Conservation (phyloP, 257 asterid genomes). For the Linaria vulgaris region DNA sequence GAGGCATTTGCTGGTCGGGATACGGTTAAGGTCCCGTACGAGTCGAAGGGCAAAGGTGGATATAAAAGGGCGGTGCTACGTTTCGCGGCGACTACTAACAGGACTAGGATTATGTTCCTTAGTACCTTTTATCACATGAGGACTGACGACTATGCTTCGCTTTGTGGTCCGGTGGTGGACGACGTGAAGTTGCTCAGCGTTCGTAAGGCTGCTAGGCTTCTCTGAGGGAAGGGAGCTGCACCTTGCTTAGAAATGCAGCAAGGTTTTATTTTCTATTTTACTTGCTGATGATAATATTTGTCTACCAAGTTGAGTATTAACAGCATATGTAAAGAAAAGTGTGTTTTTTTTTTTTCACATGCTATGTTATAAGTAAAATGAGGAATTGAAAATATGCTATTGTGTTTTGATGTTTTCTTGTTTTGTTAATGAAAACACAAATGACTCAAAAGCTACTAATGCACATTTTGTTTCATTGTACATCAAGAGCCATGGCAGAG, state of each 20-base stretch:
- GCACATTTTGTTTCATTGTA: too few relatives aligned
- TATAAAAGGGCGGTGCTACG: constrained; percentile 69
- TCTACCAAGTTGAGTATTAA: not conserved
- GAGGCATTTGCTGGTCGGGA: constrained; percentile 88
- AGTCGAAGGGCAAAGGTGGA: constrained; percentile 91
- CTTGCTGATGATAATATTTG: not conserved
- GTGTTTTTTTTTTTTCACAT: constrained; percentile 10
- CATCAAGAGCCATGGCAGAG: too few relatives aligned
- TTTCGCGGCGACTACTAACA: constrained; percentile 53
- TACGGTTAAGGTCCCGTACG: constrained; percentile 72
- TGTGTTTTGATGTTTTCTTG: not conserved
- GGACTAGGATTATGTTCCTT: constrained; percentile 78
- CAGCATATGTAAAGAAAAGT: constrained; percentile 15
- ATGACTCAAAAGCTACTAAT: too few relatives aligned
- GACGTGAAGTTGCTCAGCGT: constrained; percentile 73
- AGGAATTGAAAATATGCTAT: too few relatives aligned
- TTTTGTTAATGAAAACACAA: too few relatives aligned
- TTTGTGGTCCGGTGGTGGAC: constrained; percentile 92
- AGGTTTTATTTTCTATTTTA: constrained; percentile 9
- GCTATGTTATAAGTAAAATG: constrained; percentile 2
- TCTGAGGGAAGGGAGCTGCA: constrained; percentile 24
- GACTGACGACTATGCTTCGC: constrained; percentile 81
- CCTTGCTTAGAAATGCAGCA: not conserved
- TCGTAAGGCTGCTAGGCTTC: constrained; percentile 51
- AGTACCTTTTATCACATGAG: constrained; percentile 91